Evolutionary conservation across 2,329 filamentous ascomycete genomes (phyloP), one percentile per base, ranked within the genome.

Genomic region (Lachnellula suecica): DNA sequence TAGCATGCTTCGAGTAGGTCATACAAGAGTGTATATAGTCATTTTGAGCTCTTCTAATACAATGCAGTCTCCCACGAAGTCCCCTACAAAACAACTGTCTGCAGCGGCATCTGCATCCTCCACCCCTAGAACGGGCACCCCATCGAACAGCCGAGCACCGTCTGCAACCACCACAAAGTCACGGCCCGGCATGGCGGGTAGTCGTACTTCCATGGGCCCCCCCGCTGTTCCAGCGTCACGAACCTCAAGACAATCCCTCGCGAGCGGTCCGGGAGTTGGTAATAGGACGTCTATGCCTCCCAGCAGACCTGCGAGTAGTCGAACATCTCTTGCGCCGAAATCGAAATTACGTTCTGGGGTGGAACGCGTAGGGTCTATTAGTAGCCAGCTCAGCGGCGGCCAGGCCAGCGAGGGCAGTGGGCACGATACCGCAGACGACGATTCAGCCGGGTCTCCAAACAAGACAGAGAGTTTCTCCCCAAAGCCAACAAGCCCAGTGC

Each of bases 71-170:
- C 88, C 89, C 2, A 85, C 82, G 1, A 92, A 89, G 64, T 92
- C 88, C 1, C 89, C 89, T 2, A 89, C 87, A 3, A 94, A 94
- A 66, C 87, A 89, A 62, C 69, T 88, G 34, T 72, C 72, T 17
- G 76, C 83, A 2, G 71, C 72, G 3, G 67, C 73, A 6, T 81
- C 84, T 1, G 85, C 80, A 60, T 69, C 78, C 4, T 73, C 78
- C 2, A 81, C 77, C 1, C 86, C 87, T 37, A 76, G 85, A 61
- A 89, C 84, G 11, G 79, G 73, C 35, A 89, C 85, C 2, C 84
- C 87, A 1, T 80, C 84, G 37, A 83, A 80, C 61, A 69, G 70
- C 44, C 47, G 71, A 61, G 71, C 76, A 47, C 76, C 41, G 63
- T 76, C 59, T 65, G 70, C 57, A 9, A 57, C 58, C 25, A 52